Evolutionary conservation across 352 stramenopile species (phyloP), one percentile per base, ranked within the genome.

Genomic region (Stramenopiles sp.): DNA sequence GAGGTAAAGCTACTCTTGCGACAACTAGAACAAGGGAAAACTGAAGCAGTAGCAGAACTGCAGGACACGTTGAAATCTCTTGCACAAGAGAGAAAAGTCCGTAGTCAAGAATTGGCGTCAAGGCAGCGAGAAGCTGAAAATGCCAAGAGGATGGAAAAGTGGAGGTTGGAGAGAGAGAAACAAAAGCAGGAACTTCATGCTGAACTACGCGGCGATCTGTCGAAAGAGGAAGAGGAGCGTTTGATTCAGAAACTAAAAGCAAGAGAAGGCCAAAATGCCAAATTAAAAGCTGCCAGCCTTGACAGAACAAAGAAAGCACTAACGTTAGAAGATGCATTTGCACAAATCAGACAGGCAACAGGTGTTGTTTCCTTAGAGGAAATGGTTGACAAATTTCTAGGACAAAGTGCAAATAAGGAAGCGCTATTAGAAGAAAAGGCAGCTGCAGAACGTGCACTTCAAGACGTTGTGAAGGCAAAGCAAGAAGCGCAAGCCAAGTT

Each of bases 371-470:
- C 82, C 75, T 81, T 91, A 22, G 84, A 84, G 32, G 87, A 90
- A 83, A 89, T 91, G 82, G 82, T 91, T n/a, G 75, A 83, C 30
- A 91, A 91, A 82, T 85, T 91, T 14, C 82, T 30, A 44, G 81
- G 86, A 67, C 86, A 90, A 82, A 75, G 87, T 30, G 81, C 84
- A 44, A 83, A 84, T 31, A 80, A 83, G 32, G 31, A 81, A 7
- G 75, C 81, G 31, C 75, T 88, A n/a, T 30, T 83, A 27, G 78
- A 82, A 76, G 85, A 89, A 75, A 86, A 86, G 81, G 82, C 84
- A 80, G 84, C 87, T 71, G 83, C 85, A 67, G 84, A 88, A 83
- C 82, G 85, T 8, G 86, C 85, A 81, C 82, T 89, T 14, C 80
- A 78, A 7, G 84, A 82, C 30, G 86, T 84, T 7, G 89, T 88